Evolutionary conservation across 1,139 yeast species (phyloP), one percentile per base, ranked within the genome.

Genomic region (Pichia sp.): DNA sequence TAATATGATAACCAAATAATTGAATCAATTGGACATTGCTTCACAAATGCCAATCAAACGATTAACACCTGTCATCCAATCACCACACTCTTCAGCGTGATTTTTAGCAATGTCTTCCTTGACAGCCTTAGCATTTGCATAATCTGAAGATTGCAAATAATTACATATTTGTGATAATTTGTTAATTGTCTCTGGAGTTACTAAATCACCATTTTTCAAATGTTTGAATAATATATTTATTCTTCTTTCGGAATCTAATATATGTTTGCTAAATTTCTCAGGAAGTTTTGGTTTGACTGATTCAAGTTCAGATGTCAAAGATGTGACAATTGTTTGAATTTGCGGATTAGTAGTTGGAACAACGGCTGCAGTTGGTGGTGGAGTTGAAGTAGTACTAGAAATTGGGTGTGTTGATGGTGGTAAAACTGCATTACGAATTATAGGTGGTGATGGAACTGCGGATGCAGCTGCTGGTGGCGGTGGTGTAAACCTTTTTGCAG

Each of bases 51-150:
- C 86, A 53, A 92, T 81, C 57, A 92, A 75, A 59, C 97, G 79
- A 68, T 85, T 88, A 46, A 92, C 84, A 59, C 98, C 98, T 25
- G 87, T 80, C 70, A 87, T 80, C 98, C 98, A 92, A 59, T 85
- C 81, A 13, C 96, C 96, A 56, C 86, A 80, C 65, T 90, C 96
- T 40, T 77, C 80, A 44, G 83, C 76, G 57, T 79, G 77, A 38
- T 77, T 75, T 9, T 89, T 76, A 43, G 86, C 77, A 56, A 92
- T 76, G 46, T 81, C 79, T 43, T 74, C 67, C 55, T 79, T 79
- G 45, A 78, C 59, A 13, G 74, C 68, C 47, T 76, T 68, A 2
- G 97, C 97, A 13, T 71, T 70, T 15, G 68, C 67, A 62, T 72
- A 86, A 55, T 87, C 82, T 53, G 74, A 73, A 16, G 63, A 67